Base-by-base conservation (phyloP, 1,284 basidiomycete genomes). In the Leccinum pseudoinsigne region DNA sequence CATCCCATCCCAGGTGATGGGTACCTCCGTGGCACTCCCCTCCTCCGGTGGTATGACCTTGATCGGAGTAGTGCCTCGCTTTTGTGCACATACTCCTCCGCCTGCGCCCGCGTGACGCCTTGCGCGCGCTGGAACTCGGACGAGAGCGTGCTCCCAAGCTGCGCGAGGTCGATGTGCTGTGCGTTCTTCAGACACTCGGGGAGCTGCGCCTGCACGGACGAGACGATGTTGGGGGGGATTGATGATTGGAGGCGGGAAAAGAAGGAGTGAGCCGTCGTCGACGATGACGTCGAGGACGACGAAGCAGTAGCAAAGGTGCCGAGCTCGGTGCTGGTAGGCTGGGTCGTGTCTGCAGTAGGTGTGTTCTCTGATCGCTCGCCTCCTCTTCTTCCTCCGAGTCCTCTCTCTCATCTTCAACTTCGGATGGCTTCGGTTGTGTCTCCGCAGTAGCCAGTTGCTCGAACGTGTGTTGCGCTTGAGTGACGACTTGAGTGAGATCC, bases 401-500 rank as follows among this genome's bases (percentile, higher is more conserved):
- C n/a, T 69, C 67, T 56, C 62, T 61, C 18, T 62, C 63, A 4
- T 67, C 66, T 18, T 67, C 57, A 3, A 47, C 55, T 21, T 63
- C 61, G 8, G 67, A 45, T 23, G 62, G 6, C 9, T 45, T 40
- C 1, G 68, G 40, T 51, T 62, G 64, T 6, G 66, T 21, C 18
- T 74, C 67, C 40, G 28, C 28, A 28, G 74, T 69, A 14, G 86
- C 81, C 16, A 90, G 75, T 75, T 86, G 89, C 68, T 80, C 86
- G 58, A 94, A 73, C 74, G 93, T 92, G 64, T 86, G 88, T 79
- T 95, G 93, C 38, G 93, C 93, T 72, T 95, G 92, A 4, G 83
- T 78, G 58, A 94, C 90, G 34, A 90, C 93, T 55, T 87, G 84
- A 38, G 86, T 81, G 38, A 95, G 70, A 75, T 95, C 94, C 68